A percentile compares a stretch with the other conserved stretches of the same genome.
These are phyloP conservation scores for Leishmania lainsoni DNA, from an alignment of 208 protist species.

Conservation along the genomic window DNA sequence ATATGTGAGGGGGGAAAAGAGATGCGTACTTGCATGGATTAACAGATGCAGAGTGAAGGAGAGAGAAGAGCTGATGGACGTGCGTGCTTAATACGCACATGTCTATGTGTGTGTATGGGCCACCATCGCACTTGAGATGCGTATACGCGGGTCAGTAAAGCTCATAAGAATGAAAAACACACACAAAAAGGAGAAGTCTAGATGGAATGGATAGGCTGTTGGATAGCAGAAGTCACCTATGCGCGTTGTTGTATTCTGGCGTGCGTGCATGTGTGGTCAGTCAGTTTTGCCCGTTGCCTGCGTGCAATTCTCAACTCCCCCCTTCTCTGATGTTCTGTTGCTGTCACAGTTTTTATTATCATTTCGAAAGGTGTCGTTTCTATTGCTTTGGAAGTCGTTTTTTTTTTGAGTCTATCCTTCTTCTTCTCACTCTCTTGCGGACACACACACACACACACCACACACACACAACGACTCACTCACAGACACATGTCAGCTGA, in stretches of 20 bases:
- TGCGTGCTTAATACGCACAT: too few species aligned
- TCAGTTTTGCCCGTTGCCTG: neutral
- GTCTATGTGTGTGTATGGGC: neutral
- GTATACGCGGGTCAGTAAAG: neutral
- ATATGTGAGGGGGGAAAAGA: neutral
- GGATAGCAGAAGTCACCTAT: neutral
- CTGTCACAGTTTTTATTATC: neutral
- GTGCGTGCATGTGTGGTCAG: neutral
- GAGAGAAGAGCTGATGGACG: neutral
- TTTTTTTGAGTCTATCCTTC: neutral
- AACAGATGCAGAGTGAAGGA: neutral
- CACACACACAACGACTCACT: neutral
- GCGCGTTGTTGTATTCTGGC: neutral
- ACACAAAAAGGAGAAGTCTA: neutral
- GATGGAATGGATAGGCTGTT: neutral
- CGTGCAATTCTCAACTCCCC: neutral
- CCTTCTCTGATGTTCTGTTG: neutral
- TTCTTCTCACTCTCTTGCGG: neutral
- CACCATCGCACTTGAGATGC: neutral
- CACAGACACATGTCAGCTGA: neutral
- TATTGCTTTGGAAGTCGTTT: neutral
- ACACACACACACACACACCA: neutral
- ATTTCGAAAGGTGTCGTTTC: neutral
- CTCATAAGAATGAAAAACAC: neutral
- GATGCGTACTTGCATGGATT: neutral